Evolutionary conservation across 768 basidiomycete species (phyloP).

Genomic region (Vararia minispora): DNA sequence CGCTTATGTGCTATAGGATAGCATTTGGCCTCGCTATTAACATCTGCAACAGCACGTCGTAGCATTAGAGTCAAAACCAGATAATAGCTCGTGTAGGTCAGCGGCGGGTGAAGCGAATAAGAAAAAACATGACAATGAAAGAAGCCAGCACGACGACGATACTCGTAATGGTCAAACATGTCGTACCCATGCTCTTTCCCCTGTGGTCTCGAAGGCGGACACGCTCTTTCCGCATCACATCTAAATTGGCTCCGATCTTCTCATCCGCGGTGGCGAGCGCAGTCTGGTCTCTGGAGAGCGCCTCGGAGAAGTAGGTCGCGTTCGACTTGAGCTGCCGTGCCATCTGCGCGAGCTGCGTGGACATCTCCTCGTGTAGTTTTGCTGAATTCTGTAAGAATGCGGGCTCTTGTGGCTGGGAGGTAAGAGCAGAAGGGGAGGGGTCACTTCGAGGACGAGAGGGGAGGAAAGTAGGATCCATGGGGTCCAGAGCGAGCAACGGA

Average conservation of each 20-base stretch:
- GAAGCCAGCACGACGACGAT: slow-evolving; percentile 55
- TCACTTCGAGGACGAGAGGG: slow-evolving; percentile 17
- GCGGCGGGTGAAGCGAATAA: slow-evolving; percentile 70
- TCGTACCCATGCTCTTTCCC: slow-evolving; percentile 39
- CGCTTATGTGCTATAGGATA: too few species aligned
- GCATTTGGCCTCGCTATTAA: too few species aligned
- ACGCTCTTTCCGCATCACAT: slow-evolving; percentile 56
- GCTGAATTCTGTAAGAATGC: slow-evolving; percentile 43
- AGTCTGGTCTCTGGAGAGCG: slow-evolving; percentile 63
- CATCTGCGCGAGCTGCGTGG: slow-evolving; percentile 72
- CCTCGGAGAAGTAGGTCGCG: slow-evolving; percentile 63
- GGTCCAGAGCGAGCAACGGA: slow-evolving; percentile 23
- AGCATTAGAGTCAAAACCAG: too few species aligned
- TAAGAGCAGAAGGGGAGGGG: slow-evolving; percentile 15
- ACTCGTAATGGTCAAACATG: slow-evolving; percentile 38
- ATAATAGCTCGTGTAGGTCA: too few species aligned
- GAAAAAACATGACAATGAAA: slow-evolving; percentile 59
- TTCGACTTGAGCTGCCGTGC: slow-evolving; percentile 80
- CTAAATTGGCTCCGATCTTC: slow-evolving; percentile 67
- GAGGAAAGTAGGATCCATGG: slow-evolving; percentile 19
- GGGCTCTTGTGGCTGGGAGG: too few species aligned
- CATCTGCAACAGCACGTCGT: too few species aligned
- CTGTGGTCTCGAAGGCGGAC: slow-evolving; percentile 33
- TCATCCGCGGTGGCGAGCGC: slow-evolving; percentile 56
- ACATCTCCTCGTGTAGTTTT: slow-evolving; percentile 58